phyloP scores from a whole-genome alignment of 768 basidiomycete genomes.

The Lyophyllum semitale region DNA sequence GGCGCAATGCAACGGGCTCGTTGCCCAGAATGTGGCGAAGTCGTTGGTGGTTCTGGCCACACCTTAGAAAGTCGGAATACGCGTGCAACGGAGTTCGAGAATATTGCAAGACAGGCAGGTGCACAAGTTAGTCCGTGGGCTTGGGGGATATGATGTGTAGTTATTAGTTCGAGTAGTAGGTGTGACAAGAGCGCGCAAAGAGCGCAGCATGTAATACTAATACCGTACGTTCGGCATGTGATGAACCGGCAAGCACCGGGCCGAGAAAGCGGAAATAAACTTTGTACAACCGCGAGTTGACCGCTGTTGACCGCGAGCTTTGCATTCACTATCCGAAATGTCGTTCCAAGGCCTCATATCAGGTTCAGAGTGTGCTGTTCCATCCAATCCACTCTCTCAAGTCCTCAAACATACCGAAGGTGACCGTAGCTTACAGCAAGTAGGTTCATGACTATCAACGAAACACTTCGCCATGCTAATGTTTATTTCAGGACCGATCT shows the following conservation, averaged over 20 bases:
- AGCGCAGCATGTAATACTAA: too few species aligned
- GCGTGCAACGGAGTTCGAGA: slow-evolving; percentile 47
- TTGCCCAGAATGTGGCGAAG: slow-evolving; percentile 61
- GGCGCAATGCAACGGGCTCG: slow-evolving; percentile 47
- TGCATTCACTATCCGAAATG: slow-evolving; percentile 40
- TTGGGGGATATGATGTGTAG: slow-evolving; percentile 3
- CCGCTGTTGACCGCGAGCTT: too few species aligned
- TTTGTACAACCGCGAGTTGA: too few species aligned
- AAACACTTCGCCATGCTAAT: not conserved
- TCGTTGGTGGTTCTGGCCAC: slow-evolving; percentile 53
- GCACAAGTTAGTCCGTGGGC: slow-evolving; percentile 3
- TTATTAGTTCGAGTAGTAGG: not conserved
- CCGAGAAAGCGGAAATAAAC: slow-evolving; percentile 6
- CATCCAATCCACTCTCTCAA: slow-evolving; percentile 84
- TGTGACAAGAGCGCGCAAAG: not conserved
- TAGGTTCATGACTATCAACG: slow-evolving; percentile 30
- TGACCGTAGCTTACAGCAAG: slow-evolving; percentile 87
- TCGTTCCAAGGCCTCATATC: slow-evolving; percentile 81
- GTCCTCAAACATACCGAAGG: slow-evolving; percentile 89
- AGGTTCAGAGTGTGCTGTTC: slow-evolving; percentile 85
- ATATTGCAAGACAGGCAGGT: slow-evolving; percentile 29
- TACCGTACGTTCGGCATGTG: slow-evolving; percentile 4
- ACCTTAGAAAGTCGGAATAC: slow-evolving; percentile 43
- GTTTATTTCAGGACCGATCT: slow-evolving; percentile 60
- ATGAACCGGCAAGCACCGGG: slow-evolving; percentile 6